Base-by-base conservation (phyloP, 768 basidiomycete genomes). In the Suillus spraguei region DNA sequence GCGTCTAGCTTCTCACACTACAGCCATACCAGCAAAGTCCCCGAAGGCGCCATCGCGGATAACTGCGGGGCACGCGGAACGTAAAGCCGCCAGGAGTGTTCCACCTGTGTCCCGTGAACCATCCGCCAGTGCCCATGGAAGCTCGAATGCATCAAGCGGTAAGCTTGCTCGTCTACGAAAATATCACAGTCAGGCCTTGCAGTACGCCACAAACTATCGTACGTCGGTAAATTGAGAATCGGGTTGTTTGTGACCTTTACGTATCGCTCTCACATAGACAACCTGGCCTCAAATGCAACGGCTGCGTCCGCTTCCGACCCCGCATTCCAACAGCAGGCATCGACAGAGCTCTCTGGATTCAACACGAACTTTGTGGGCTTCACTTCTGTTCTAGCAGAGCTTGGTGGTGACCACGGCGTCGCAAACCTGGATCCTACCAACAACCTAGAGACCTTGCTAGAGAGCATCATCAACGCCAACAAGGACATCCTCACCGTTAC, bases 381-480 rank as follows among this genome's bases (percentile, higher is more conserved):
- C 35, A 64, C 73, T 53, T 63, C 56, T 38, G 61, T 73, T 24
- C 67, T 81, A 33, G 69, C 56, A 13, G 66, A 69, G 42, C 67
- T 78, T 35, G 72, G 68, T 9, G 64, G 70, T 20, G 80, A 81
- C 68, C 83, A 83, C 59, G 86, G 87, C 20, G 77, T 84, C 39
- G 81, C 75, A 33, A 78, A 83, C 73, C 86, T 85, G 68, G 80
- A 89, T 69, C 52, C 58, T 5, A 70, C 68, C 35, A 76, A 81
- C 66, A 70, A 72, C 33, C 49, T 87, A 5, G 82, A 90, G 69
- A 80, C 72, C 1, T 41, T 82, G 22, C 63, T 90, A 55, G 87
- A 87, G 71, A 70, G 81, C 20, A 42, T 81, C 13, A 68, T 86
- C 68, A 82, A 87, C 68, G 59, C 73, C 38, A 68, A 77, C 75